Percentiles rank a stretch among this genome's conserved stretches.
Evolutionary conservation across 768 basidiomycete genomes (phyloP).

Genomic region (Agaricus sinodeliciosus): DNA sequence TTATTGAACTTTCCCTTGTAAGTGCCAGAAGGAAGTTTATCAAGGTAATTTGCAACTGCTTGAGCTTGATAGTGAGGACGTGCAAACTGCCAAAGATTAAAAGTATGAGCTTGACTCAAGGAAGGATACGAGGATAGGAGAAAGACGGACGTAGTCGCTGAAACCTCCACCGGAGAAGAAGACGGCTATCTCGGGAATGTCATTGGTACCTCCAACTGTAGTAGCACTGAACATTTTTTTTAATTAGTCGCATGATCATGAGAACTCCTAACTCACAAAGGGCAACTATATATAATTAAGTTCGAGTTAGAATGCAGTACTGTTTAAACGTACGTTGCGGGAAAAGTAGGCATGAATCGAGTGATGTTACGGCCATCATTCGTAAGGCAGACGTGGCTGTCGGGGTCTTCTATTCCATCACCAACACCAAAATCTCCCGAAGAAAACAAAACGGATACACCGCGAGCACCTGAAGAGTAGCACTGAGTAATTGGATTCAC

Average conservation of each 20-base stretch:
- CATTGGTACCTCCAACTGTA: conserved; percentile 58
- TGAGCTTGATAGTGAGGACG: conserved; percentile 48
- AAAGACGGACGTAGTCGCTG: conserved; percentile 50
- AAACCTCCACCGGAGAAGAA: conserved; percentile 72
- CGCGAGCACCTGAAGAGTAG: conserved; percentile 44
- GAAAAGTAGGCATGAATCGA: conserved; percentile 54
- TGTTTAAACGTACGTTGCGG: conserved; percentile 35
- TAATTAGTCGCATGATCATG: background rate
- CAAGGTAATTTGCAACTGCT: conserved; percentile 38
- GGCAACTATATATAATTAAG: conserved; percentile 27
- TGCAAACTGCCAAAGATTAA: conserved; percentile 31
- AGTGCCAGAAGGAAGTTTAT: conserved; percentile 35
- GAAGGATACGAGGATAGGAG: background rate
- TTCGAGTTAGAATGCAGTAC: background rate
- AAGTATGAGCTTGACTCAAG: background rate
- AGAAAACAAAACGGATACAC: conserved; percentile 56
- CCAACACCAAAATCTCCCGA: conserved; percentile 70
- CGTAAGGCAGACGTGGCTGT: conserved; percentile 45
- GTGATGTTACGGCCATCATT: conserved; percentile 53
- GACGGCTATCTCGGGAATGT: conserved; percentile 53
- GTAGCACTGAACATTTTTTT: conserved; percentile 48
- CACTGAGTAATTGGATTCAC: background rate
- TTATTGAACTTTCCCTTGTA: conserved; percentile 57
- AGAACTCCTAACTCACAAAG: conserved; percentile 32
- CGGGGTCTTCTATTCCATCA: conserved; percentile 47